phyloP scores from a whole-genome alignment of 2,329 filamentous ascomycete species.

The Coleophoma eucalyptorum region DNA sequence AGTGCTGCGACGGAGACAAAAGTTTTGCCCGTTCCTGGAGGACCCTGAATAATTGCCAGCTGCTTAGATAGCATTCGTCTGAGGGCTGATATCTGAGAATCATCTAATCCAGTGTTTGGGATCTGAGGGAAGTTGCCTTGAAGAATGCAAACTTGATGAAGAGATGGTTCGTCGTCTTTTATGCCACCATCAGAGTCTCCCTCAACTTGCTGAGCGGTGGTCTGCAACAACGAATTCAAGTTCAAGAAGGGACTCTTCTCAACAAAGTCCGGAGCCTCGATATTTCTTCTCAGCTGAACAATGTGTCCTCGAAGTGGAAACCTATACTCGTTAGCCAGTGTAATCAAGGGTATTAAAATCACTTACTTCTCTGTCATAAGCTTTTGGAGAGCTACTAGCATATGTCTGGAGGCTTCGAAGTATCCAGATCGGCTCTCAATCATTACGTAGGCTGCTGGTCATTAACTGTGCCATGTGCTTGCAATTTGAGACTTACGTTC shows the following conservation, averaged over 20 bases:
- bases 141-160: conserved; percentile 49
- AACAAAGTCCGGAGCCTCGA: conserved; percentile 50
- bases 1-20: conserved; percentile 74
- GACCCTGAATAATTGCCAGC: conserved; percentile 77
- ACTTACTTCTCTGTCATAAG: conserved; percentile 24
- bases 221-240: conserved; percentile 39
- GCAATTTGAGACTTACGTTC: conserved; percentile 45
- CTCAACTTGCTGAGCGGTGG: conserved; percentile 8
- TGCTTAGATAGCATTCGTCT: conserved; percentile 66
- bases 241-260: conserved; percentile 19
- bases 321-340: conserved; percentile 19
- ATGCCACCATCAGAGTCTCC: conserved; percentile 9
- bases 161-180: conserved; percentile 20
- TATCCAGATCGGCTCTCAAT: conserved; percentile 71
- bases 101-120: conserved; percentile 53
- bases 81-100: conserved; percentile 67
- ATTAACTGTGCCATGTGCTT: no score
- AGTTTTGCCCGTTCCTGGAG: conserved; percentile 72
- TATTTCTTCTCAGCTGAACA: conserved; percentile 39
- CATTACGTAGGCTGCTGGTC: conserved; percentile 52
- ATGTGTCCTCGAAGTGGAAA: conserved; percentile 63
- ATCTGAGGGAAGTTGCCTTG: conserved; percentile 43
- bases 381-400: conserved; percentile 66
- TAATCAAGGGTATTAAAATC: background rate
- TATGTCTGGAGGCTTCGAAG: conserved; percentile 73